Evolutionary conservation across 257 asterid genomes (phyloP).

Genomic region (Penstemon barbatus): DNA sequence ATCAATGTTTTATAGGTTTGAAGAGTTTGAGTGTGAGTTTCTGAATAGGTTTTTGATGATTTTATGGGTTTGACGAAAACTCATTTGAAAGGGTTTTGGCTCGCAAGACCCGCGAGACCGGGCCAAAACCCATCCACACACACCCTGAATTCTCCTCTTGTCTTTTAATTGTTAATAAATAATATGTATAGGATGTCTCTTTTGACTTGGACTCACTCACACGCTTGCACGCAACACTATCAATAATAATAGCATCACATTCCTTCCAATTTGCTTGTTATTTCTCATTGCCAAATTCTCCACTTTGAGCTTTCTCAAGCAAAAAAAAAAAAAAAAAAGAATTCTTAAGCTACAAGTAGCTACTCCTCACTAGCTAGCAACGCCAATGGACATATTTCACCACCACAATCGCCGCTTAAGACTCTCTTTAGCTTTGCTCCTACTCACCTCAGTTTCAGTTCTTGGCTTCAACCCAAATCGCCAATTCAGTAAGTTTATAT

Average conservation of each 20-base stretch:
- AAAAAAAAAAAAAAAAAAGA: background rate
- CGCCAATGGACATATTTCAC: conserved; percentile 45
- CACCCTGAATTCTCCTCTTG: too few species aligned
- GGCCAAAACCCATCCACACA: too few species aligned
- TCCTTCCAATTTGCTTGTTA: conserved; percentile 13
- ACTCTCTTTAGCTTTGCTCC: conserved; percentile 51
- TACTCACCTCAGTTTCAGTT: conserved; percentile 47
- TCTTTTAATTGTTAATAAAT: too few species aligned
- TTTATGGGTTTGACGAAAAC: too few species aligned
- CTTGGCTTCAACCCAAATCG: conserved; percentile 35
- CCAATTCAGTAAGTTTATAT: conserved; percentile 45
- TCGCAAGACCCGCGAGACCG: too few species aligned
- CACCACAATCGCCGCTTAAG: conserved; percentile 33
- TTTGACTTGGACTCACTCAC: conserved; percentile 41
- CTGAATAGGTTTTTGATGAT: too few species aligned
- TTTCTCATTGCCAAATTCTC: background rate
- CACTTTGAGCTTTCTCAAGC: too few species aligned
- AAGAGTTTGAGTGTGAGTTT: too few species aligned
- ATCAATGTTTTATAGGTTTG: too few species aligned
- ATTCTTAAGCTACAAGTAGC: too few species aligned
- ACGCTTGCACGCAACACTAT: conserved; percentile 35
- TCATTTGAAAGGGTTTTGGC: too few species aligned
- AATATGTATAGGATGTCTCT: conserved; percentile 19
- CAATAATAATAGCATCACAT: conserved; percentile 18
- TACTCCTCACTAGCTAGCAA: conserved; percentile 1